Evolutionary conservation across 768 basidiomycete genomes (phyloP), one percentile per base, ranked within the genome.

Genomic region (Xerocomellus chrysenteron): DNA sequence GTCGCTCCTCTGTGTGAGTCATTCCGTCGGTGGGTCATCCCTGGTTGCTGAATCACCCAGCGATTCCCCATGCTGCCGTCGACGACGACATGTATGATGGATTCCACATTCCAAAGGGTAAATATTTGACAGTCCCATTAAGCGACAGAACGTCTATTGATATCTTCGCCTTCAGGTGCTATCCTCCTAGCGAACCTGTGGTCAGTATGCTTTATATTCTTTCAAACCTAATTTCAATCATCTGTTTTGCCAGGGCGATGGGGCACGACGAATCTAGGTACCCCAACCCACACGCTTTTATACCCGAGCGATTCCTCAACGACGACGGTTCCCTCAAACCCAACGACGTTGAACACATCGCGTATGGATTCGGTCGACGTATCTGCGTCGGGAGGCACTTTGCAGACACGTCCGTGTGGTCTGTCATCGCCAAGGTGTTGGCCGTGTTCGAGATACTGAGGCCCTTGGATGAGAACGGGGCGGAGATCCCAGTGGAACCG

Each of bases 281-380:
- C 54, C 68, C 73, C 2, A 62, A 69, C 6, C 67, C 75, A 8
- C 68, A 74, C 24, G 54, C 54, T 13, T 78, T 77, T 62, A 56
- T 52, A n/a, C 76, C 76, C 1, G 76, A 78, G 43, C 67, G 76
- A 14, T 77, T 77, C 53, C 44, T 76, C 10, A 70, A 76, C 36
- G 39, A 47, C 0, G 62, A 64, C 12, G 62, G 62, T 32, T 56
- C 58, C 4, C 57, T 65, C 2, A 60, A 47, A 19, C 49, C 58
- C 1, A 52, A 61, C 26, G 49, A 52, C 12, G 26, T 40, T 11
- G 28, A 45, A 32, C 50, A 49, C 26, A 32, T 63, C 19, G 53
- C 45, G 1, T 67, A 56, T 46, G 66, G 66, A n/a, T 68, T 68
- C 24, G 66, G 66, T 43, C 54, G 66, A 19, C 62, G 67, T 3